phyloP scores from a whole-genome alignment of 805 yeast species.

The Pichia sporocuriosa region DNA sequence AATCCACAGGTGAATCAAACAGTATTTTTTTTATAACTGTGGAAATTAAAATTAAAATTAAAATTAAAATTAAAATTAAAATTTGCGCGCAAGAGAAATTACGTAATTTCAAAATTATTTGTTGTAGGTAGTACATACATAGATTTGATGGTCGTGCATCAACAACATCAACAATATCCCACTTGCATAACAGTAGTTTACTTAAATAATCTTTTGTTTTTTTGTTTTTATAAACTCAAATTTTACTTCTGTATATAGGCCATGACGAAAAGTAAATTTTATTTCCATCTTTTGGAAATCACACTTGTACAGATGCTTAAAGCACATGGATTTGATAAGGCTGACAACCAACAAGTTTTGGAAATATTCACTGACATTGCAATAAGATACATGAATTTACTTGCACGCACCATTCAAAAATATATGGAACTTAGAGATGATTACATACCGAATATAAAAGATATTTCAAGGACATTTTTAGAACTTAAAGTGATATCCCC shows the following conservation, averaged over 20 bases:
- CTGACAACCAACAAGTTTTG: slow-evolving; percentile 55
- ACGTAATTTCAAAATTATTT: too few relatives aligned
- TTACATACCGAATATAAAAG: slow-evolving; percentile 43
- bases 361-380: slow-evolving; percentile 76
- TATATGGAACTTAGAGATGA: slow-evolving; percentile 42
- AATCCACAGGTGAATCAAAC: too few relatives aligned
- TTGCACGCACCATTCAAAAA: slow-evolving; percentile 44
- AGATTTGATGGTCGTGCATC: too few relatives aligned
- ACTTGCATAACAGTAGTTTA: too few relatives aligned
- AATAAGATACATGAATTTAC: slow-evolving; percentile 50
- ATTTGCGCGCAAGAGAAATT: too few relatives aligned
- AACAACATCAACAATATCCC: too few relatives aligned
- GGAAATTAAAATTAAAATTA: too few relatives aligned
- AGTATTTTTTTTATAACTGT: too few relatives aligned
- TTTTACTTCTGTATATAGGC: neutral
- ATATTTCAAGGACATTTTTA: slow-evolving; percentile 63
- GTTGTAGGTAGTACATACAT: too few relatives aligned
- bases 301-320: slow-evolving; percentile 52
- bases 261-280: slow-evolving; percentile 25
- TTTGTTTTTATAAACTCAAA: too few relatives aligned
- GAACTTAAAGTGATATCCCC: slow-evolving; percentile 60
- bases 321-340: slow-evolving; percentile 77
- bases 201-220: too few relatives aligned
- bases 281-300: slow-evolving; percentile 27
- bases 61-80: too few relatives aligned